Percentiles rank a stretch among this genome's conserved stretches.
Evolutionary conservation across 768 basidiomycete species (phyloP).

Genomic region (Inosperma sp.): DNA sequence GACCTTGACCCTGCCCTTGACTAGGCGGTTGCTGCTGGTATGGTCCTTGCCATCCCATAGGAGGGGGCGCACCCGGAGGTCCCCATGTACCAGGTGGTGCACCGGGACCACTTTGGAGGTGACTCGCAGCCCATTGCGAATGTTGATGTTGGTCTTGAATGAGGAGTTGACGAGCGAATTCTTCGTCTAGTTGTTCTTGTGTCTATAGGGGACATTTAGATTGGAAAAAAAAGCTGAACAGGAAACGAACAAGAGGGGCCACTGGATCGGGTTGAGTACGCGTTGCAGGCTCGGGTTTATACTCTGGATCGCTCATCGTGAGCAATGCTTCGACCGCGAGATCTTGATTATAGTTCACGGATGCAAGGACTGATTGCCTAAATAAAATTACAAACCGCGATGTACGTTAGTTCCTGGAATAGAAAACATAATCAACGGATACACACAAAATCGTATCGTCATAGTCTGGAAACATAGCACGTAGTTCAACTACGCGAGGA

Average conservation of each 20-base stretch:
- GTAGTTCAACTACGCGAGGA: slow-evolving; percentile 51
- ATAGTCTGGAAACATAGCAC: slow-evolving; percentile 76
- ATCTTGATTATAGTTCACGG: slow-evolving; percentile 66
- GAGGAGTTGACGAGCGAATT: slow-evolving; percentile 67
- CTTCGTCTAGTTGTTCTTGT: slow-evolving; percentile 74
- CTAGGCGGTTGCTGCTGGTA: neutral
- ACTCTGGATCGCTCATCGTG: slow-evolving; percentile 83
- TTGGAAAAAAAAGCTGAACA: neutral
- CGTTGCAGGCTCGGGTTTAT: slow-evolving; percentile 39
- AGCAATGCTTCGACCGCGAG: slow-evolving; percentile 72
- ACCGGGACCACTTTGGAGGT: slow-evolving; percentile 22
- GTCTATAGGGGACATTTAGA: slow-evolving; percentile 28
- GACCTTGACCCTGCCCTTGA: slow-evolving; percentile 26
- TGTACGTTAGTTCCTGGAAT: neutral
- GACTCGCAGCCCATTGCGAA: slow-evolving; percentile 31
- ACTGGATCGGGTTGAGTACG: slow-evolving; percentile 14
- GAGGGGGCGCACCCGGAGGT: slow-evolving; percentile 12
- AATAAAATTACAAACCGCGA: no score
- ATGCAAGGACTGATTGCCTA: slow-evolving; percentile 69
- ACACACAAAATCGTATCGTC: slow-evolving; percentile 67
- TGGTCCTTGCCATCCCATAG: neutral
- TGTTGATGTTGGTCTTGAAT: slow-evolving; percentile 54
- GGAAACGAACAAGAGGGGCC: slow-evolving; percentile 27
- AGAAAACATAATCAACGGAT: neutral
- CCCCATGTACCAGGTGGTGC: slow-evolving; percentile 10